Base-by-base conservation (phyloP, 1,284 basidiomycete species). In the Wolfiporia cocos region DNA sequence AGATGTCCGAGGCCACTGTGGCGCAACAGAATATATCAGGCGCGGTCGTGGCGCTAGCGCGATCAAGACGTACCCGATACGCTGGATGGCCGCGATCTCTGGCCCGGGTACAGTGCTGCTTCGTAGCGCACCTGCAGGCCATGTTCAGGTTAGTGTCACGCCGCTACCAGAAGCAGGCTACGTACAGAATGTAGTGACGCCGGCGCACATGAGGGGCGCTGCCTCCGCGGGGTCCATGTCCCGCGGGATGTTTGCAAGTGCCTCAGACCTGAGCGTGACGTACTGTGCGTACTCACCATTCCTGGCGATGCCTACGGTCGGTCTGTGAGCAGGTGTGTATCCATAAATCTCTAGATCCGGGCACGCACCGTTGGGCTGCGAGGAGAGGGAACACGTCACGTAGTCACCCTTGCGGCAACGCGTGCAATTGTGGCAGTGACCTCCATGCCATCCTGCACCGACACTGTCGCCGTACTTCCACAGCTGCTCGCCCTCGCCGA, bases 251-350 rank as follows among this genome's bases (percentile, higher is more conserved):
- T 34, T 43, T 15, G 49, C 55, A 23, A 66, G 45, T 0, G 65
- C 64, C 24, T 68, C 62, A 14, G 59, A 49, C 5, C 60, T 45
- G n/a, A 64, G 53, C 4, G 58, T 57, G 48, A 51, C 59, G 47
- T 66, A 67, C 49, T 68, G 60, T 26, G 61, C 63, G 38, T 65
- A 62, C 7, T 65, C 68, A 5, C 68, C 66, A 41, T 66, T 63
- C 2, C 46, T 51, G 2, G 51, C 41, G 40, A 68, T 41, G 29
- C 66, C 67, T 53, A 31, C 5, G 6, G 15, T n/a, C 26, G 18
- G 7, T 46, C 45, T 17, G 44, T 47, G 17, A 49, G 34, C 31
- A 33, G 26, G 14, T 14, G 7, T 14, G 9, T 7, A 49, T 37
- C 7, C 26, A 14, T 14, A 28, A 28, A 9, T 14, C 7, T 14